Percentiles rank a stretch among this genome's conserved stretches.
Evolutionary conservation across 805 yeast genomes (phyloP).

Genomic region (Blastobotrys muscicola): DNA sequence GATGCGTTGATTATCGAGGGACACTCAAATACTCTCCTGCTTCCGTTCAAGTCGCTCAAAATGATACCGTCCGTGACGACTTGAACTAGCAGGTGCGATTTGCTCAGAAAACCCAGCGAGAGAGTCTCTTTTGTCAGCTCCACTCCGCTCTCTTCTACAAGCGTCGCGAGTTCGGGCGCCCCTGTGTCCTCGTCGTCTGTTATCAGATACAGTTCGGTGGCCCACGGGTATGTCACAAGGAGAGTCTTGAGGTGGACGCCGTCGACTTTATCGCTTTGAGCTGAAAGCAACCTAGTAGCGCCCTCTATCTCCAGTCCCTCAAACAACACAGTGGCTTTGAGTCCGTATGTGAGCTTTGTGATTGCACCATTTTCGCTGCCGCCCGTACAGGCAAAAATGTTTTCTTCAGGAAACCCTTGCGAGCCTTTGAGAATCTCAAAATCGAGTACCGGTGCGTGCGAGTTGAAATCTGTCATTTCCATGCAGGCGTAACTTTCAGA

Average conservation of each 20-base stretch:
- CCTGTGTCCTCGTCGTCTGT: constrained; percentile 1
- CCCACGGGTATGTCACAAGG: constrained; percentile 8
- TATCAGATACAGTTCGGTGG: constrained; percentile 5
- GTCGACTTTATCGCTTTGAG: not conserved
- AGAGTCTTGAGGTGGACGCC: constrained; percentile 1
- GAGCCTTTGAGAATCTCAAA: constrained; percentile 9
- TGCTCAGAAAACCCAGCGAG: constrained; percentile 1
- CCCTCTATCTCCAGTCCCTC: constrained; percentile 10
- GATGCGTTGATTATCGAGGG: too few species aligned
- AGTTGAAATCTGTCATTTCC: constrained; percentile 25
- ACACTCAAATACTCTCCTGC: too few species aligned
- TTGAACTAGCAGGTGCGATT: too few species aligned
- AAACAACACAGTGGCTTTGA: constrained; percentile 7
- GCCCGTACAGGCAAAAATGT: constrained; percentile 13
- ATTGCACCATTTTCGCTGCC: constrained; percentile 8
- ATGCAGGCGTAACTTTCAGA: too few species aligned
- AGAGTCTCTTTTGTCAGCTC: constrained; percentile 3
- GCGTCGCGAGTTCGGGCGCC: constrained; percentile 6
- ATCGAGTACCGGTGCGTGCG: constrained; percentile 43
- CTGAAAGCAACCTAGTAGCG: constrained; percentile 6
- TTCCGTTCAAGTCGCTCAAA: too few species aligned
- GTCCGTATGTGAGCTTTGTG: constrained; percentile 9
- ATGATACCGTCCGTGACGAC: too few species aligned
- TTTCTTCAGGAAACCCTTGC: not conserved
- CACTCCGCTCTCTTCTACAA: constrained; percentile 8